Conservation (phyloP, 257 asterid genomes). For the Ballota nigra region DNA sequence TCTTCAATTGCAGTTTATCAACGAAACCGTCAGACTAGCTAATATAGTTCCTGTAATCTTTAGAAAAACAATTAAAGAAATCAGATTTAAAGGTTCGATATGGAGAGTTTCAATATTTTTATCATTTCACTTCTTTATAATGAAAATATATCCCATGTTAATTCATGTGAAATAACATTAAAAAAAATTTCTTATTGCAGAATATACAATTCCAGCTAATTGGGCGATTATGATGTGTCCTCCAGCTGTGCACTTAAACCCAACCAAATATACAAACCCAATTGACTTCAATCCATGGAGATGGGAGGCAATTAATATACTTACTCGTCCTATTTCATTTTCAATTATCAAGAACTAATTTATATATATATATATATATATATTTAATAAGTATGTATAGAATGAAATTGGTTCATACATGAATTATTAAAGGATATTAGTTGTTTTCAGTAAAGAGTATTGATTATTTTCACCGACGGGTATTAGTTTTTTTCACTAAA, state of each 20-base stretch:
- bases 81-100: constrained; percentile 60
- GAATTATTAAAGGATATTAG: too few relatives aligned
- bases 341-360: too few relatives aligned
- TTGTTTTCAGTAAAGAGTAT: too few relatives aligned
- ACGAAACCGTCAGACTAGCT: constrained; percentile 85
- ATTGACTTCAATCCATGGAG: constrained; percentile 84
- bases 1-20: constrained; percentile 54
- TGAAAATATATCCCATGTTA: too few relatives aligned
- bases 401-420: too few relatives aligned
- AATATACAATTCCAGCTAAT: constrained; percentile 78
- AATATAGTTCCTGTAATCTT: constrained; percentile 84
- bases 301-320: constrained; percentile 65
- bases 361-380: too few relatives aligned
- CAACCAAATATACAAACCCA: constrained; percentile 63
- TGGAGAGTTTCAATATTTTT: constrained; percentile 43
- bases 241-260: constrained; percentile 81
- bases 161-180: too few relatives aligned
- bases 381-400: too few relatives aligned
- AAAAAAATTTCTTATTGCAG: constrained; percentile 29
- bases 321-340: constrained; percentile 9
- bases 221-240: constrained; percentile 90
- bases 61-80: constrained; percentile 68
- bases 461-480: too few relatives aligned
- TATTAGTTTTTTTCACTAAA: too few relatives aligned
- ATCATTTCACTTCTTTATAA: not conserved